Evolutionary conservation across 768 basidiomycete species (phyloP), one percentile per base, ranked within the genome.

Genomic region (Termitomyces sp.): DNA sequence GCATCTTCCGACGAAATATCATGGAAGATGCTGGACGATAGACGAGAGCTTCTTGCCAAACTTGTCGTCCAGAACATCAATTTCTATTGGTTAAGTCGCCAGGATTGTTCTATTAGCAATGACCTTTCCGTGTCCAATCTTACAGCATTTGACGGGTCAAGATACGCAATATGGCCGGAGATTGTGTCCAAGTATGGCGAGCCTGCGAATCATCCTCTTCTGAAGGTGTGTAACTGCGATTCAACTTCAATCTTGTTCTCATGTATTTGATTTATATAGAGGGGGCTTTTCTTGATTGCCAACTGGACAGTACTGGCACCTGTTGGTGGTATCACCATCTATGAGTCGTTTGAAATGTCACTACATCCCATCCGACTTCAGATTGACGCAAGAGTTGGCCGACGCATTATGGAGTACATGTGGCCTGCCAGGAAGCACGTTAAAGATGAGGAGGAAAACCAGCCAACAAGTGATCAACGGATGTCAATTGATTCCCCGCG

Each of bases 241-340:
- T 7, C 7, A 15, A 33, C 33, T 23, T 7, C 7, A 39, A 20
- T n/a, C 12, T 35, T 45, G 18, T 35, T 16, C 31, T 51, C 38
- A 45, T 44, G 1, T 16, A 9, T 29, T 29, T 32, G 31, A 43
- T 50, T 16, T 54, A n/a, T 60, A 15, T 59, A 91, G 88, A 76
- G 78, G 55, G 84, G 86, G 15, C 68, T 92, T 22, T 94, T 96
- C 68, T 75, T 87, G 18, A 73, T 84, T 1, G 87, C 86, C 2
- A 82, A 85, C 52, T 96, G 94, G 94, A 83, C 79, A 3, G 80
- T 90, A 23, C 74, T 93, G n/a, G 82, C 93, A 1, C 91, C 94
- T 15, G 94, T 98, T 22, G 95, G 94, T 18, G 95, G 95, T 12
- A 97, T 98, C 60, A 83, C 87, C 1, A 91, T 97, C 58, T 88